Percentiles rank a stretch among this genome's conserved stretches.
Conservation (phyloP, 192 early-diverging fungal genomes). For the Hyaloraphidium curvatum region DNA sequence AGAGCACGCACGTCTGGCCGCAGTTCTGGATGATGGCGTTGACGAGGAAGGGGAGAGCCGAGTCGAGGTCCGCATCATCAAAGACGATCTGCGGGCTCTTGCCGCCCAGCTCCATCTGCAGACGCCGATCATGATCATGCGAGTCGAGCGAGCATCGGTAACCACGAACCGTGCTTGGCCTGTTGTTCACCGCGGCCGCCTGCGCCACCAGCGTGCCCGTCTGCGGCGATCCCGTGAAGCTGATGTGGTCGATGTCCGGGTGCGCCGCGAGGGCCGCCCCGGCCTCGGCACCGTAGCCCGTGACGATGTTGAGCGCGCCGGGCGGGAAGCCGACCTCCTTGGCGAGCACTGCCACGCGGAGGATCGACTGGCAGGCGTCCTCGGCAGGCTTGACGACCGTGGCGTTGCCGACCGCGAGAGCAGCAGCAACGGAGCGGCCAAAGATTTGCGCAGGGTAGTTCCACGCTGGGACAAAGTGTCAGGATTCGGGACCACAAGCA, state of each 20-base stretch:
- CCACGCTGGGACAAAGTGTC: no score
- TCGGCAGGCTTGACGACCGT: conserved; percentile 19
- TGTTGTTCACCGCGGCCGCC: conserved; percentile 5
- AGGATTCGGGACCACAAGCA: no score
- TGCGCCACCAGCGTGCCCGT: conserved; percentile 4
- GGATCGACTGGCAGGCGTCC: conserved; percentile 12
- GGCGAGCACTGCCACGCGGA: conserved; percentile 15
- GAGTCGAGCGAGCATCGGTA: no score
- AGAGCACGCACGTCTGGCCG: no score
- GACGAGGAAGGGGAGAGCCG: no score
- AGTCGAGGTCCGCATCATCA: conserved; percentile 24
- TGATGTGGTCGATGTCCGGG: conserved; percentile 5
- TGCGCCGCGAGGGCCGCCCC: conserved; percentile 23
- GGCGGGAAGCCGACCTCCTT: conserved; percentile 9
- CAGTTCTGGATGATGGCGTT: no score
- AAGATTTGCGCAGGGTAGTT: no score
- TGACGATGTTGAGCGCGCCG: no score
- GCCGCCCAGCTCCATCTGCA: conserved; percentile 27
- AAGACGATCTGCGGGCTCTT: conserved; percentile 26
- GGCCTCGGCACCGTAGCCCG: no score
- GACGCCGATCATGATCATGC: no score
- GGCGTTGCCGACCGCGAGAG: no score
- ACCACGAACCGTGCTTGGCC: conserved; percentile 21
- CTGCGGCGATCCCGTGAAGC: conserved; percentile 11
- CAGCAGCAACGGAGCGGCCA: no score